These are phyloP conservation scores for Calonectria ilicicola DNA, from an alignment of 2,329 filamentous ascomycete species.

Conservation along the genomic window DNA sequence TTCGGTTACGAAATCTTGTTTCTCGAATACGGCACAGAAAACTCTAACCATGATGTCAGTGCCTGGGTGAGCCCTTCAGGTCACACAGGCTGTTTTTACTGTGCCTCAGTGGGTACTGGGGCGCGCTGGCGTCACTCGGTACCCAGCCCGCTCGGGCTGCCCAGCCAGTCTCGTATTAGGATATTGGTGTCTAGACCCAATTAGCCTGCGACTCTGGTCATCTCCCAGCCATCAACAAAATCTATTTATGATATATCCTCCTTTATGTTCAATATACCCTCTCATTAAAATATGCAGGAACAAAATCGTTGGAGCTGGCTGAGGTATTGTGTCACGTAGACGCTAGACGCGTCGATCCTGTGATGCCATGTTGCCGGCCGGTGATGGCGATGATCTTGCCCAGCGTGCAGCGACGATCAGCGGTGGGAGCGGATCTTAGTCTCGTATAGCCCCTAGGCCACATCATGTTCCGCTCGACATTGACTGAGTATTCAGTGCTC, in stretches of 20 bases:
- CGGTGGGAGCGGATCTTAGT: not conserved
- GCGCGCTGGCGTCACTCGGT: not conserved
- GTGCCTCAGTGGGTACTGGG: not conserved
- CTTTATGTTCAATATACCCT: not conserved
- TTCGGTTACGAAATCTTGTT: not conserved
- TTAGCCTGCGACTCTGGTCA: slow-evolving; percentile 4
- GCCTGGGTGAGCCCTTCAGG: not conserved
- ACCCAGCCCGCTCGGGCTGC: not conserved
- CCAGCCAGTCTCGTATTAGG: not conserved
- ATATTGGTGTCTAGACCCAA: not conserved
- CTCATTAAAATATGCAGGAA: not conserved
- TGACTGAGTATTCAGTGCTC: not conserved
- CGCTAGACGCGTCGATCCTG: not conserved
- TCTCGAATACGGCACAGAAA: not conserved
- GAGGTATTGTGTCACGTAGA: not conserved
- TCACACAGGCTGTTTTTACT: not conserved
- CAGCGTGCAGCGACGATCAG: not conserved
- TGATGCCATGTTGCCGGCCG: not conserved
- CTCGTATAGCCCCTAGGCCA: not conserved
- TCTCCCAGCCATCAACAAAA: not conserved
- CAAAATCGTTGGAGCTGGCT: not conserved
- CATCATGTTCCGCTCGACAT: not conserved
- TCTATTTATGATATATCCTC: not conserved
- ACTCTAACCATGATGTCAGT: not conserved
- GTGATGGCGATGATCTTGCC: not conserved